phyloP scores from a whole-genome alignment of 1,284 basidiomycete genomes.

The Sutorius eximius region DNA sequence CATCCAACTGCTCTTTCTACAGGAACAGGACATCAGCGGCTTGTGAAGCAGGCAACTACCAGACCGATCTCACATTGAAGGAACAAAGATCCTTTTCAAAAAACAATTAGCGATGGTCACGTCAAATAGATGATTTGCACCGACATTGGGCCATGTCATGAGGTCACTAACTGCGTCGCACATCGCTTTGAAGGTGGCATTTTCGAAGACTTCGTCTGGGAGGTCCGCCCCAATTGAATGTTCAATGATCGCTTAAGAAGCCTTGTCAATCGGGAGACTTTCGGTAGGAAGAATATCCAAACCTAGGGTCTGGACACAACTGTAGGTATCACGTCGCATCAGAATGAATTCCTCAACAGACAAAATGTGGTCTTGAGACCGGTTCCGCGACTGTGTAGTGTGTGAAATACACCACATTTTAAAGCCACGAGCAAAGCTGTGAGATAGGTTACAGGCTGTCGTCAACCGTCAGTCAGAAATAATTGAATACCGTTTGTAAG shows the following conservation, averaged over 20 bases:
- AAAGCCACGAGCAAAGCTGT: constrained; percentile 41
- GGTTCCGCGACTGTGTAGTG: constrained; percentile 41
- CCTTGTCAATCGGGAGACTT: not conserved
- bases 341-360: constrained; percentile 45
- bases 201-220: constrained; percentile 44
- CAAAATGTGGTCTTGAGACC: constrained; percentile 39
- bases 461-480: not conserved
- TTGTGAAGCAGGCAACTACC: not conserved
- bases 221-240: constrained; percentile 47
- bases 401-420: constrained; percentile 43
- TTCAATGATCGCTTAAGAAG: constrained; percentile 44
- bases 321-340: constrained; percentile 45
- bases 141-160: constrained; percentile 53
- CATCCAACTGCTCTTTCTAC: constrained; percentile 51
- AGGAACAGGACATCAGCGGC: constrained; percentile 5
- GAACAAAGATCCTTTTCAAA: constrained; percentile 44
- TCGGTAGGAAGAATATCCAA: constrained; percentile 6
- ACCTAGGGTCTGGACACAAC: constrained; percentile 49
- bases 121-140: constrained; percentile 16
- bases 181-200: constrained; percentile 42
- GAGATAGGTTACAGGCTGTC: constrained; percentile 2
- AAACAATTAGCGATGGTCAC: constrained; percentile 5
- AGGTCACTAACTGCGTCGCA: constrained; percentile 48
- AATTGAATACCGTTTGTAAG: constrained; percentile 36
- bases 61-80: constrained; percentile 40